These are phyloP conservation scores for Aspergillus pseudoterreus DNA, from an alignment of 2,329 filamentous ascomycete species.

Conservation along the genomic window DNA sequence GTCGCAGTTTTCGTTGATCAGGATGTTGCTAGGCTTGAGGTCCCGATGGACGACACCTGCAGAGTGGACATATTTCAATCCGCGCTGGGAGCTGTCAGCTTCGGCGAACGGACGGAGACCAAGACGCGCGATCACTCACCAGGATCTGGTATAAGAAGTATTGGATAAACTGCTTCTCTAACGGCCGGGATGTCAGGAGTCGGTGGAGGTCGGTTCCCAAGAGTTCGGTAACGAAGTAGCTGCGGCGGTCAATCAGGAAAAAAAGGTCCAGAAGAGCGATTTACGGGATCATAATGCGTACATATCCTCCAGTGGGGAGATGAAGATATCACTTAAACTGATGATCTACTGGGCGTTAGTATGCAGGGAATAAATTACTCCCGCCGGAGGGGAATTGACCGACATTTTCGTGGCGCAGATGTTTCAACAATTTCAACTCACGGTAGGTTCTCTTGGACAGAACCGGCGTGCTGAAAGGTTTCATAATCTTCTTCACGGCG, in stretches of 20 bases:
- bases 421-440: constrained; percentile 95
- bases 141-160: constrained; percentile 99
- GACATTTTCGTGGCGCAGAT: constrained; percentile 95
- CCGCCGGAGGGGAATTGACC: constrained; percentile 21
- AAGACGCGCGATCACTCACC: constrained; percentile 53
- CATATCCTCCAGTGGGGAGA: constrained; percentile 98
- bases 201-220: constrained; percentile 95
- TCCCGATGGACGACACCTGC: constrained; percentile 97
- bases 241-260: constrained; percentile 36
- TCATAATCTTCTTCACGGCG: constrained; percentile 99
- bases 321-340: constrained; percentile 98
- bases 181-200: constrained; percentile 85
- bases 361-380: background rate
- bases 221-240: constrained; percentile 97
- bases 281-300: constrained; percentile 45
- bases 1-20: constrained; percentile 99
- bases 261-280: background rate
- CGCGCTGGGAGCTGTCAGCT: constrained; percentile 60
- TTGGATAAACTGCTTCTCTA: constrained; percentile 99
- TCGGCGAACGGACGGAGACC: background rate
- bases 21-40: constrained; percentile 96
- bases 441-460: constrained; percentile 96
- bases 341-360: constrained; percentile 65
- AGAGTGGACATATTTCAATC: constrained; percentile 98
- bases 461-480: constrained; percentile 98